Conservation (phyloP, 495 filamentous ascomycete species). For the Lentithecium fluviatile region DNA sequence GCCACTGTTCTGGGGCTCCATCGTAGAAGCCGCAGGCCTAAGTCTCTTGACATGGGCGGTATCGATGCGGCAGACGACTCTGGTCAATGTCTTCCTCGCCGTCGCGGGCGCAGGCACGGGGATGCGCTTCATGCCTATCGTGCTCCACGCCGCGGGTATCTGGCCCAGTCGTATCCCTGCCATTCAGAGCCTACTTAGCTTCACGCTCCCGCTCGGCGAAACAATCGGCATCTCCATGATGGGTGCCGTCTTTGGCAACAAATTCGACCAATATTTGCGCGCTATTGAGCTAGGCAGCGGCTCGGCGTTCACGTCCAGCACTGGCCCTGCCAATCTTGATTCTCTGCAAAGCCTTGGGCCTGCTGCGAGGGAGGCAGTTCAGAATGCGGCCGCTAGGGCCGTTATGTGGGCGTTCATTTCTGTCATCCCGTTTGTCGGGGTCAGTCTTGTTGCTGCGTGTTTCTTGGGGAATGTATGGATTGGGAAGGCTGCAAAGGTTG, state of each 20-base stretch:
- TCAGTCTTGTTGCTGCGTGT: conserved; percentile 47
- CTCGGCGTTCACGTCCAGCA: conserved; percentile 11
- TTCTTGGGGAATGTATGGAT: conserved; percentile 59
- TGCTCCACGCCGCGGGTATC: conserved; percentile 55
- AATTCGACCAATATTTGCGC: conserved; percentile 32
- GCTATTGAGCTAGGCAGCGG: conserved; percentile 22
- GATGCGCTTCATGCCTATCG: conserved; percentile 49
- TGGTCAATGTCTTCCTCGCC: conserved; percentile 61
- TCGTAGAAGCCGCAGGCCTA: conserved; percentile 51
- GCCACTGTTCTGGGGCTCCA: conserved; percentile 51
- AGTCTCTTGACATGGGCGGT: conserved; percentile 52
- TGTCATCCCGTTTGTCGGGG: conserved; percentile 54
- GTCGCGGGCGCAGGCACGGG: conserved; percentile 59
- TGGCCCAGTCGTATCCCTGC: conserved; percentile 53
- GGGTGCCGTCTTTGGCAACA: conserved; percentile 62
- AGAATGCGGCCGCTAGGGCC: conserved; percentile 45
- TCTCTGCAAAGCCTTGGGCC: conserved; percentile 15
- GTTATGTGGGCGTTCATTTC: conserved; percentile 58
- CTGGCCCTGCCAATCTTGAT: conserved; percentile 31
- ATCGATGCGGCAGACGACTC: conserved; percentile 37
- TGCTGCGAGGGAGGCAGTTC: conserved; percentile 33
- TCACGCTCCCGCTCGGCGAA: conserved; percentile 57
- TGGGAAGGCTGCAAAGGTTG: conserved; percentile 32
- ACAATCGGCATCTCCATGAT: conserved; percentile 59
- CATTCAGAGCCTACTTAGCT: conserved; percentile 52